Percentiles rank a stretch among this genome's conserved stretches.
These are phyloP conservation scores for Geotrichum phurueaensis DNA, from an alignment of 1,139 yeast genomes.

Conservation along the genomic window DNA sequence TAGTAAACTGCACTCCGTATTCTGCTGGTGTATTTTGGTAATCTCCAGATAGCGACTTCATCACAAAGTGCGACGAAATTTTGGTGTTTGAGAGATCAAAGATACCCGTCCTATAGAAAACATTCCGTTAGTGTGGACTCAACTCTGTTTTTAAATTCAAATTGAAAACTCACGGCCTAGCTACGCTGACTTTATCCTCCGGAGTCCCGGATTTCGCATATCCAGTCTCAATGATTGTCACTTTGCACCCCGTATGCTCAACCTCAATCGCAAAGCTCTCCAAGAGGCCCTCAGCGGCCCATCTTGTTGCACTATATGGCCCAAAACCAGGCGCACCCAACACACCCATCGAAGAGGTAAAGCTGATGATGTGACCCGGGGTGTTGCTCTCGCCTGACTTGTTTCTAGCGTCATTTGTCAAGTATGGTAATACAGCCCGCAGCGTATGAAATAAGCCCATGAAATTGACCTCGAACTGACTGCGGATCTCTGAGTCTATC, in stretches of 20 bases:
- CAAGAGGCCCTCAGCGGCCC: slow-evolving; percentile 19
- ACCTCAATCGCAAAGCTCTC: slow-evolving; percentile 19
- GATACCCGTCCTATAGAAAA: slow-evolving; percentile 13
- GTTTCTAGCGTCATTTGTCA: slow-evolving; percentile 14
- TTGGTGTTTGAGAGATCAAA: slow-evolving; percentile 12
- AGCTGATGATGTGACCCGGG: slow-evolving; percentile 17
- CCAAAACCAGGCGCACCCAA: slow-evolving; percentile 20
- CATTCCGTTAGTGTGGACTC: background rate
- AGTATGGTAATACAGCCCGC: slow-evolving; percentile 17
- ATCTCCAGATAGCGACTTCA: slow-evolving; percentile 14
- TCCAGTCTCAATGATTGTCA: slow-evolving; percentile 18
- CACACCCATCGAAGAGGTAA: slow-evolving; percentile 19
- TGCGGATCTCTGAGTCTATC: slow-evolving; percentile 17
- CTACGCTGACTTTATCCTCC: slow-evolving; percentile 12
- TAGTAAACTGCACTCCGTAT: slow-evolving; percentile 18
- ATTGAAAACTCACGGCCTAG: slow-evolving; percentile 14
- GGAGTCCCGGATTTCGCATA: slow-evolving; percentile 15
- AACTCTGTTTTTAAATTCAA: background rate
- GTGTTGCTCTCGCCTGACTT: background rate
- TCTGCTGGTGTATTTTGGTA: slow-evolving; percentile 19
- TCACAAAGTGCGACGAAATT: slow-evolving; percentile 18
- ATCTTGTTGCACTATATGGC: slow-evolving; percentile 18
- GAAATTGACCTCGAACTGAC: slow-evolving; percentile 19
- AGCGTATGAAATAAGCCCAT: slow-evolving; percentile 18
- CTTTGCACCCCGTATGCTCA: slow-evolving; percentile 18